Percentiles rank a stretch among this genome's conserved stretches.
These are phyloP conservation scores for barley (Hordeum vulgare) DNA, from an alignment of 176 grass and related monocot species.

Conservation along the genomic window DNA sequence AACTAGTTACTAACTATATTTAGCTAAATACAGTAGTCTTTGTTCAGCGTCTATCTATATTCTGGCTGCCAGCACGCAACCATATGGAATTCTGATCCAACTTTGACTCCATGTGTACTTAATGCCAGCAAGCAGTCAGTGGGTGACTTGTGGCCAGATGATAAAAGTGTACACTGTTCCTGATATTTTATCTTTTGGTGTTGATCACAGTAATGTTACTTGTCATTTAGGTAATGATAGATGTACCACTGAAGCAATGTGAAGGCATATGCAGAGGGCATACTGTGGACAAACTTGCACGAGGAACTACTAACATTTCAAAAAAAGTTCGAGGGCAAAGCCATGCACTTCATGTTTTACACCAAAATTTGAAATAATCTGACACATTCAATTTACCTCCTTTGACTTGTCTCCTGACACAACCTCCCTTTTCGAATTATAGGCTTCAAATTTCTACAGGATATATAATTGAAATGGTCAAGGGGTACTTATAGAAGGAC, in stretches of 20 bases:
- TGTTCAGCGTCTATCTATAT: too few relatives aligned
- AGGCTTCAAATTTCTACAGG: slow-evolving; percentile 91
- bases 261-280: background rate
- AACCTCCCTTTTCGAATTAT: slow-evolving; percentile 74
- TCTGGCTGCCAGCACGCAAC: too few relatives aligned
- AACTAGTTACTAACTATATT: too few relatives aligned
- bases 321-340: slow-evolving; percentile 7
- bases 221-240: background rate
- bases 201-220: background rate
- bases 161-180: background rate
- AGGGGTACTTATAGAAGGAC: background rate
- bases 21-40: too few relatives aligned
- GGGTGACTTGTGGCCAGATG: too few relatives aligned
- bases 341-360: background rate
- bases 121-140: too few relatives aligned
- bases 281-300: background rate
- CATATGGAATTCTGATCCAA: too few relatives aligned
- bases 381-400: slow-evolving; percentile 42
- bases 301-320: background rate
- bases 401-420: slow-evolving; percentile 90
- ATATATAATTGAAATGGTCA: slow-evolving; percentile 26
- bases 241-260: background rate
- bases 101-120: too few relatives aligned
- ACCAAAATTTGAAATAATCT: slow-evolving; percentile 11
- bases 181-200: background rate